These are phyloP conservation scores for Willaertia magna DNA, from an alignment of 208 protist genomes.

Conservation along the genomic window DNA sequence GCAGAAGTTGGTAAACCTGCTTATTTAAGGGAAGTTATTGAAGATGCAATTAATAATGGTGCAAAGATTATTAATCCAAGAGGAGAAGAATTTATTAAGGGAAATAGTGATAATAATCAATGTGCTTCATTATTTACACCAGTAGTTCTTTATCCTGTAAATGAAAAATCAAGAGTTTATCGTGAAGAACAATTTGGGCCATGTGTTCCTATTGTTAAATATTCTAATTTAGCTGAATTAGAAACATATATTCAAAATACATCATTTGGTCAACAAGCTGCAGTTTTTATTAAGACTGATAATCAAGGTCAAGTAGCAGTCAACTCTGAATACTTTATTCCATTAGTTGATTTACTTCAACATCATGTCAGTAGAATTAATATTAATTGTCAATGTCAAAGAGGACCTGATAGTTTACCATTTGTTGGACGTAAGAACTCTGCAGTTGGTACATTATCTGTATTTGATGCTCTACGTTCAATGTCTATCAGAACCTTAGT, in stretches of 20 bases:
- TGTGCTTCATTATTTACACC: conserved; percentile 24
- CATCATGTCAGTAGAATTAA: conserved; percentile 30
- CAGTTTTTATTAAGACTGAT: conserved; percentile 13
- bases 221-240: conserved; percentile 17
- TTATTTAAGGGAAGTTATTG: conserved; percentile 26
- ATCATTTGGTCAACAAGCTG: conserved; percentile 32
- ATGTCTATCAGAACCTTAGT: conserved; percentile 24
- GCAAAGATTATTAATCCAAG: conserved; percentile 30
- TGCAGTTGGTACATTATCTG: conserved; percentile 30
- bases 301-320: background rate
- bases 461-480: conserved; percentile 25
- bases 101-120: background rate
- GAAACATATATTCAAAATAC: conserved; percentile 11
- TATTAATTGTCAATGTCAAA: conserved; percentile 37
- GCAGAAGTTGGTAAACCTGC: conserved; percentile 27
- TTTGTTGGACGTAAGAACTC: conserved; percentile 36
- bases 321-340: background rate
- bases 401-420: conserved; percentile 30
- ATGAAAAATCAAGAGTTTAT: conserved; percentile 24
- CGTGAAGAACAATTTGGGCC: conserved; percentile 32
- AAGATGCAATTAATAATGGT: conserved; percentile 34
- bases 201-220: background rate
- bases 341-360: conserved; percentile 20
- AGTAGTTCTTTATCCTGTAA: conserved; percentile 31
- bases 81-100: background rate